Conservation (phyloP, 306 rosid species). For the Dryas alaskensis region DNA sequence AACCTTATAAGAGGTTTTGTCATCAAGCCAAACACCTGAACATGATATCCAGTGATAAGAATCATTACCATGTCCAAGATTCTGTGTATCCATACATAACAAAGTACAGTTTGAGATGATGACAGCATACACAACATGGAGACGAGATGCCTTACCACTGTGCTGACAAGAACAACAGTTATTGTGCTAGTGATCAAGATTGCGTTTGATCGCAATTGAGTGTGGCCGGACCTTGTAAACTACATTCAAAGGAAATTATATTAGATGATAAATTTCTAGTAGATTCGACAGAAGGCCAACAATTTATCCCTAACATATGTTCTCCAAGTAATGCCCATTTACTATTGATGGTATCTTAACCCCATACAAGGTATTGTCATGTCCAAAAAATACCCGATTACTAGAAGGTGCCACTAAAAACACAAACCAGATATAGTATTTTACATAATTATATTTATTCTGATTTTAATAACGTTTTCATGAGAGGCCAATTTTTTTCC, state of each 20-base stretch:
- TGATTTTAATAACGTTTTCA: neutral
- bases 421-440: neutral
- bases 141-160: constrained; percentile 59
- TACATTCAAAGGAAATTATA: constrained; percentile 35
- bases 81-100: neutral
- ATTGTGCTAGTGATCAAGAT: constrained; percentile 95
- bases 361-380: neutral
- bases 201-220: constrained; percentile 68
- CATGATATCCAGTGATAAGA: constrained; percentile 8
- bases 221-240: constrained; percentile 86
- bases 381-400: neutral
- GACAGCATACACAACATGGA: neutral
- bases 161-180: constrained; percentile 89
- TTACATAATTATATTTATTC: neutral
- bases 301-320: neutral
- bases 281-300: neutral
- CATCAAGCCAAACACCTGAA: constrained; percentile 88
- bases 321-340: neutral
- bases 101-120: neutral
- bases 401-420: neutral
- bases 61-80: constrained; percentile 22
- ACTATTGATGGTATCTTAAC: neutral
- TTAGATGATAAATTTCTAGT: neutral
- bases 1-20: constrained; percentile 85
- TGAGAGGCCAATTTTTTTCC: constrained; percentile 14